Evolutionary conservation across 1,139 yeast species (phyloP).

Genomic region (Hansenula anomala): DNA sequence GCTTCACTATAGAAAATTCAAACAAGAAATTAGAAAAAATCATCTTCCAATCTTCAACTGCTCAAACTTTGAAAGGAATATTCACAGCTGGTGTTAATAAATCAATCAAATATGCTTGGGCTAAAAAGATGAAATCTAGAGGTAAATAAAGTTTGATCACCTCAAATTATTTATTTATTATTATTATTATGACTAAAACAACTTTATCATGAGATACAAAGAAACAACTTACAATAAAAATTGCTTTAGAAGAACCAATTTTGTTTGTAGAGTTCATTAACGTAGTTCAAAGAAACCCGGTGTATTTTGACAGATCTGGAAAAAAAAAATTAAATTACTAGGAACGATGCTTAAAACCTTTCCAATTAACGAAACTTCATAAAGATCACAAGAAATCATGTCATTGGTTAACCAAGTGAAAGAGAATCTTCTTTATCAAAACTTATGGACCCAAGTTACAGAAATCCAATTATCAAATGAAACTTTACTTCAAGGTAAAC

Average conservation of each 20-base stretch:
- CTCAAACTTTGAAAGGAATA: constrained; percentile 79
- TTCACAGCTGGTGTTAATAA: constrained; percentile 80
- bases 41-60: constrained; percentile 62
- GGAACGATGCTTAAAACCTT: not conserved
- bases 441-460: constrained; percentile 46
- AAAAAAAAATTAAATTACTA: not conserved
- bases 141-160: not conserved
- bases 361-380: too few species aligned
- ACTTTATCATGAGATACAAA: too few species aligned
- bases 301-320: not conserved
- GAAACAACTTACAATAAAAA: too few species aligned
- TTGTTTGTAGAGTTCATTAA: too few species aligned
- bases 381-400: not conserved
- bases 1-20: constrained; percentile 30
- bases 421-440: constrained; percentile 45
- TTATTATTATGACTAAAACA: too few species aligned
- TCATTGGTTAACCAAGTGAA: constrained; percentile 18
- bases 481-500: constrained; percentile 25
- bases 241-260: too few species aligned
- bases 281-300: too few species aligned
- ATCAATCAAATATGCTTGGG: constrained; percentile 72
- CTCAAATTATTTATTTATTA: too few species aligned
- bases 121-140: constrained; percentile 47
- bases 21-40: constrained; percentile 45
- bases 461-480: constrained; percentile 15